Evolutionary conservation across 495 filamentous ascomycete species (phyloP), one percentile per base, ranked within the genome.

Genomic region (Ramalina intermedia): DNA sequence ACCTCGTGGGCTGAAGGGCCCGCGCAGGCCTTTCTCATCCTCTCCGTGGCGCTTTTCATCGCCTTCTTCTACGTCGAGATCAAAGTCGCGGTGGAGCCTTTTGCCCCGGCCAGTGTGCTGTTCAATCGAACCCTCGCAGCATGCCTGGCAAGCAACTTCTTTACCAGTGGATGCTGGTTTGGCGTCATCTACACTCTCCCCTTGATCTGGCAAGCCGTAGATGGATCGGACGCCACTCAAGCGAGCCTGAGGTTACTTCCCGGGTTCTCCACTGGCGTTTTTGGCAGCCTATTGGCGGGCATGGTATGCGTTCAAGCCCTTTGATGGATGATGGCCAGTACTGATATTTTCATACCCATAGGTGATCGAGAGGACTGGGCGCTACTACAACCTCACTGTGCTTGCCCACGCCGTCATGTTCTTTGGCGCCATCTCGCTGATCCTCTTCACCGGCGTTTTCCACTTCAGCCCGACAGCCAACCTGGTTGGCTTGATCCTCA

Each of bases 371-470:
- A 16, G 37, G 20, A 48, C 29, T 2, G 46, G 46, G 4, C 33
- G 46, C 16, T 48, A 48, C 26, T 40, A 40, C 13, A 23, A n/a
- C 4, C 12, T 48, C 33, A 48, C 4, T 4, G 35, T 38, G 11
- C 18, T 13, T 12, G 33, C 17, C 20, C 38, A 38, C 35, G 12
- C 35, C 26, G 23, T 14, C 23, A 23, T 48, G 33, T 37, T 21
- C 13, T 11, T 40, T 4, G 27, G 26, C 16, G 35, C 6, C 46
- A 39, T 48, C 17, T 36, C 35, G 18, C 33, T 48, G 3, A 20
- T 48, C 2, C 47, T 48, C 4, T 35, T 66, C 7, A 37, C 55
- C 27, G 52, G 47, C 23, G 50, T 66, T 23, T 63, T 53, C 20
- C 47, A 37, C 8, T 55, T 58, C 3, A 46, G 14, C 38, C 21